phyloP scores from a whole-genome alignment of 805 yeast species.

The Danielia reshetovae region DNA sequence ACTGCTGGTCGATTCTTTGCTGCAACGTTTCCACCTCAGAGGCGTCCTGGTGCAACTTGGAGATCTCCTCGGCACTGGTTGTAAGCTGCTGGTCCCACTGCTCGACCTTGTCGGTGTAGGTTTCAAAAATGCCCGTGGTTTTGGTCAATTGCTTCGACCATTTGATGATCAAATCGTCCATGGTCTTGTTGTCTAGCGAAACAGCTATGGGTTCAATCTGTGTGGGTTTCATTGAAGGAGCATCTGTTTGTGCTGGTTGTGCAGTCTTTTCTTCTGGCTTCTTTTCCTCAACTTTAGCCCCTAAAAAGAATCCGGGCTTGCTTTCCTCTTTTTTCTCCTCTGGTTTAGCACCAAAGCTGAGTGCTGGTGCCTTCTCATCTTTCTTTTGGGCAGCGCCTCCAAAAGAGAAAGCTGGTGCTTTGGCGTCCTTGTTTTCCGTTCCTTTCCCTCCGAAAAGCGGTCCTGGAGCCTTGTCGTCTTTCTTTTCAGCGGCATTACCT shows the following conservation, averaged over 20 bases:
- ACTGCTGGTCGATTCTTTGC: slow-evolving; percentile 78
- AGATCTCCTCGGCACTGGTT: slow-evolving; percentile 79
- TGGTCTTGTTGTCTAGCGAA: slow-evolving; percentile 81
- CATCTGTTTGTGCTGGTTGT: slow-evolving; percentile 4
- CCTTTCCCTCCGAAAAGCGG: no score
- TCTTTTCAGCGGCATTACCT: slow-evolving; percentile 3
- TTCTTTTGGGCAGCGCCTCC: slow-evolving; percentile 9
- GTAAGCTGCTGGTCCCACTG: slow-evolving; percentile 85
- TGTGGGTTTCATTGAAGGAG: slow-evolving; percentile 43
- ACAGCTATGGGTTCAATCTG: slow-evolving; percentile 63
- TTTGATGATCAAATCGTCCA: slow-evolving; percentile 87
- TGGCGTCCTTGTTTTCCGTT: slow-evolving; percentile 16
- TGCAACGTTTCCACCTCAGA: slow-evolving; percentile 83
- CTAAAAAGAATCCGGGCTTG: slow-evolving; percentile 19
- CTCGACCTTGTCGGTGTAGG: slow-evolving; percentile 69
- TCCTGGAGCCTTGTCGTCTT: slow-evolving; percentile 11
- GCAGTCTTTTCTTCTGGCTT: slow-evolving; percentile 1
- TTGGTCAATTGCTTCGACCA: slow-evolving; percentile 86
- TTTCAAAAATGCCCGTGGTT: slow-evolving; percentile 69
- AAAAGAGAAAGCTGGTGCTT: slow-evolving; percentile 14
- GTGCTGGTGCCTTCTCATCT: slow-evolving; percentile 16
- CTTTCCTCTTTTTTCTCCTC: slow-evolving; percentile 11
- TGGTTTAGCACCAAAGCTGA: slow-evolving; percentile 12
- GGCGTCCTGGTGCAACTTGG: slow-evolving; percentile 72
- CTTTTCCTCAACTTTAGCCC: slow-evolving; percentile 4